Percentiles rank a stretch among this genome's conserved stretches.
These are phyloP conservation scores for Trichoderma atrobrunneum DNA, from an alignment of 2,329 filamentous ascomycete species.

Conservation along the genomic window DNA sequence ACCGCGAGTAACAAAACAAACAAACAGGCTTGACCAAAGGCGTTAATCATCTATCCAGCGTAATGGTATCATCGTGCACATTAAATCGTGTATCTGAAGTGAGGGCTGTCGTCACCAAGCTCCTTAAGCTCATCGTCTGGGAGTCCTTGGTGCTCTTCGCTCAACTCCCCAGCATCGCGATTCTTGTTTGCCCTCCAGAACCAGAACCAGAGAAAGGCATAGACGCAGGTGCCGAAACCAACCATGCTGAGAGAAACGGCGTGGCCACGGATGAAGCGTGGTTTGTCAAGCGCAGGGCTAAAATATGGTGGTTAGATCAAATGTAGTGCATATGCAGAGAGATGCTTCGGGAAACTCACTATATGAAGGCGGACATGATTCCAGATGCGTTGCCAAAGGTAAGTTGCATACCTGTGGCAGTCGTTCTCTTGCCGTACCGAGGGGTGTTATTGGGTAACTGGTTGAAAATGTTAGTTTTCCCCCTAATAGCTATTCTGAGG, in stretches of 20 bases:
- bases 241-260: slow-evolving; percentile 59
- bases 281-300: slow-evolving; percentile 47
- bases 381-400: slow-evolving; percentile 68
- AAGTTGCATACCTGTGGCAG: slow-evolving; percentile 67
- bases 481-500: neutral
- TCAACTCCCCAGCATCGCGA: slow-evolving; percentile 39
- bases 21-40: neutral
- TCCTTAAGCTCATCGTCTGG: slow-evolving; percentile 48
- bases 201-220: slow-evolving; percentile 54
- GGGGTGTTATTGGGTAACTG: slow-evolving; percentile 64
- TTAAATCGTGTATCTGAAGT: slow-evolving; percentile 45
- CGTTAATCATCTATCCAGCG: neutral
- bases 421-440: slow-evolving; percentile 72
- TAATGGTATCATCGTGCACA: neutral
- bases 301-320: neutral
- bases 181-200: slow-evolving; percentile 47
- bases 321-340: no score
- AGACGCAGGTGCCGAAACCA: slow-evolving; percentile 51
- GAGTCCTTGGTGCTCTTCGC: slow-evolving; percentile 40
- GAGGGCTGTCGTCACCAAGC: slow-evolving; percentile 52
- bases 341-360: slow-evolving; percentile 30
- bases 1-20: neutral
- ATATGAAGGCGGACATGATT: slow-evolving; percentile 70
- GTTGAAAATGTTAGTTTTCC: neutral
- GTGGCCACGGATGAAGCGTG: slow-evolving; percentile 61